These are phyloP conservation scores for Acaromyces ingoldii DNA, from an alignment of 1,284 basidiomycete genomes.

Conservation along the genomic window DNA sequence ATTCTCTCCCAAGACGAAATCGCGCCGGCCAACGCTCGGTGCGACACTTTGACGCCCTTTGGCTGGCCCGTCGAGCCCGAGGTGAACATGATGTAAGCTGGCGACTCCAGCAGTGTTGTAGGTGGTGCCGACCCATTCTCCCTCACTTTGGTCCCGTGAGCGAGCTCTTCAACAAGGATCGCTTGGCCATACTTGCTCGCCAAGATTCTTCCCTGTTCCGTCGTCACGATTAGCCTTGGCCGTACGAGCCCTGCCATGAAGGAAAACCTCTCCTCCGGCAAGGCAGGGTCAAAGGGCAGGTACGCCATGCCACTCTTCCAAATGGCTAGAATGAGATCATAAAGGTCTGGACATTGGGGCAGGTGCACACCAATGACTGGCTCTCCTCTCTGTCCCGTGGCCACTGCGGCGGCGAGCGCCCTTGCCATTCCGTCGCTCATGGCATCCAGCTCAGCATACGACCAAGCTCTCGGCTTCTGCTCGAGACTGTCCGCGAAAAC, in stretches of 20 bases:
- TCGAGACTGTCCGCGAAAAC: constrained; percentile 23
- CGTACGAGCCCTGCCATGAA: constrained; percentile 41
- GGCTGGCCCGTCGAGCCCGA: constrained; percentile 46
- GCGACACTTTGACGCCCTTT: constrained; percentile 44
- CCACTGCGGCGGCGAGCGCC: constrained; percentile 14
- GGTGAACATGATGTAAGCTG: constrained; percentile 46
- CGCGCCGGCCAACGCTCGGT: constrained; percentile 41
- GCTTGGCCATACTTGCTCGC: neutral
- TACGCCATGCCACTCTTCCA: constrained; percentile 47
- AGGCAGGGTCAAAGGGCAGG: constrained; percentile 41
- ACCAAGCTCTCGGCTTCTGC: constrained; percentile 16
- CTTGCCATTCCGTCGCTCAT: constrained; percentile 24
- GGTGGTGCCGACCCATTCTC: no score
- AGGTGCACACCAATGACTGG: constrained; percentile 39
- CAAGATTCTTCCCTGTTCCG: neutral
- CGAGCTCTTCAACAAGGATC: neutral
- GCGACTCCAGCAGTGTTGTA: constrained; percentile 12
- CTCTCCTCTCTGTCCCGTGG: constrained; percentile 4
- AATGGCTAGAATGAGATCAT: constrained; percentile 33
- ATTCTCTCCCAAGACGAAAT: constrained; percentile 43
- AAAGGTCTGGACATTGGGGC: constrained; percentile 30
- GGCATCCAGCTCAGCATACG: constrained; percentile 34
- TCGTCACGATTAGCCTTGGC: constrained; percentile 16
- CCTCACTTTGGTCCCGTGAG: no score
- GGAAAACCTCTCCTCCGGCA: constrained; percentile 35